These are phyloP conservation scores for Rubia balearica DNA, from an alignment of 305 asterid species.

Conservation along the genomic window DNA sequence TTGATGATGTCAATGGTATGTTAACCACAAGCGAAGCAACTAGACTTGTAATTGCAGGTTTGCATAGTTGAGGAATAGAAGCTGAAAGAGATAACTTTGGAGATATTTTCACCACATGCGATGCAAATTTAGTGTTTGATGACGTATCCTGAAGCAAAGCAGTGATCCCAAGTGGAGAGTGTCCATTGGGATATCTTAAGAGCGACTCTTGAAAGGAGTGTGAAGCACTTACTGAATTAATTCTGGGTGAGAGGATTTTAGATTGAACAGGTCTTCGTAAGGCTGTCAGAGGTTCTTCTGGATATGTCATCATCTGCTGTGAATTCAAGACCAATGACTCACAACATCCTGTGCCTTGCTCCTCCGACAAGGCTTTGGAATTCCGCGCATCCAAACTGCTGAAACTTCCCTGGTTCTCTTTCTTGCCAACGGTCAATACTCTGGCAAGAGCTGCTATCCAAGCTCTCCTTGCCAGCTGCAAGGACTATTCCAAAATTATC, in stretches of 20 bases:
- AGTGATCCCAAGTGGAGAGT: slow-evolving; percentile 56
- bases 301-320: slow-evolving; percentile 19
- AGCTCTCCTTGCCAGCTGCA: slow-evolving; percentile 15
- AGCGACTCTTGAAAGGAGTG: slow-evolving; percentile 31
- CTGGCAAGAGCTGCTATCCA: slow-evolving; percentile 16
- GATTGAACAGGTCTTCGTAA: slow-evolving; percentile 36
- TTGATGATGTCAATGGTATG: slow-evolving; percentile 16
- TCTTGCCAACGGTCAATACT: slow-evolving; percentile 16
- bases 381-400: slow-evolving; percentile 13
- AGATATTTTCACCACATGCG: slow-evolving; percentile 18
- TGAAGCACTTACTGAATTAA: slow-evolving; percentile 20
- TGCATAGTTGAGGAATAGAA: slow-evolving; percentile 21
- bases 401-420: slow-evolving; percentile 9
- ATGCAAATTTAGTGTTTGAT: slow-evolving; percentile 21
- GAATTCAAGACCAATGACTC: slow-evolving; percentile 15
- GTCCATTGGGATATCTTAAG: slow-evolving; percentile 39
- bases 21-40: slow-evolving; percentile 17
- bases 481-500: slow-evolving; percentile 28
- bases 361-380: slow-evolving; percentile 13
- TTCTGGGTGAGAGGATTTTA: slow-evolving; percentile 30
- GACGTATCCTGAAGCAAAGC: slow-evolving; percentile 53
- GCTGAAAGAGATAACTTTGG: slow-evolving; percentile 30
- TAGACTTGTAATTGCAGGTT: slow-evolving; percentile 17
- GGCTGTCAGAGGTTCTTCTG: slow-evolving; percentile 28
- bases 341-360: slow-evolving; percentile 13